phyloP scores from a whole-genome alignment of 2,329 filamentous ascomycete species.

The Microcera coccophila region DNA sequence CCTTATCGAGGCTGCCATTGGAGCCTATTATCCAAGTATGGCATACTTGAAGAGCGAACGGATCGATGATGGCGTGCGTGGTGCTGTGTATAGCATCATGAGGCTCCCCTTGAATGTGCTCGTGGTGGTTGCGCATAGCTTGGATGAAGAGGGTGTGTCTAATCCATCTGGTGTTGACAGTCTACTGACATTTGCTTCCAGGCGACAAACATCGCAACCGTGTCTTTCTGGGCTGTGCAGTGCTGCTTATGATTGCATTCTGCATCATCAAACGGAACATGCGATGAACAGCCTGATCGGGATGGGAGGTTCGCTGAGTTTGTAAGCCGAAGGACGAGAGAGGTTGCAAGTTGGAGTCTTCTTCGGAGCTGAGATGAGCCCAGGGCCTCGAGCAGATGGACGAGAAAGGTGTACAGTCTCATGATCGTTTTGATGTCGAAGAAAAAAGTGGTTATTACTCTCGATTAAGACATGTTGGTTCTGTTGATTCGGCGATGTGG shows the following conservation, averaged over 20 bases:
- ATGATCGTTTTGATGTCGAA: no score
- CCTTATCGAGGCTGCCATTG: slow-evolving; percentile 54
- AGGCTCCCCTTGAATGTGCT: slow-evolving; percentile 55
- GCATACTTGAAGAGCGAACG: slow-evolving; percentile 51
- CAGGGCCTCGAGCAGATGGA: no score
- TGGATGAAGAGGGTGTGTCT: slow-evolving; percentile 41
- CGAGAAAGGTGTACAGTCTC: no score
- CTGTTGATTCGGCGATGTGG: no score
- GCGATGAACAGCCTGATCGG: not conserved
- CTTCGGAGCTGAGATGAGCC: no score
- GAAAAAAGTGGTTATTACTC: no score
- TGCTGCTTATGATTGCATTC: slow-evolving; percentile 3
- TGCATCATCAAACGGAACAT: not conserved
- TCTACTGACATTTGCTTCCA: slow-evolving; percentile 7
- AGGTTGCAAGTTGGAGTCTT: no score
- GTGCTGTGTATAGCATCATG: slow-evolving; percentile 53
- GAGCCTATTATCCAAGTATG: slow-evolving; percentile 55
- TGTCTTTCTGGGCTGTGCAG: slow-evolving; percentile 23
- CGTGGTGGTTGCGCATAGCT: slow-evolving; percentile 44
- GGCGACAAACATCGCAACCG: slow-evolving; percentile 28
- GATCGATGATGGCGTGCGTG: slow-evolving; percentile 51
- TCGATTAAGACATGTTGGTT: no score
- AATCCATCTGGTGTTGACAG: not conserved
- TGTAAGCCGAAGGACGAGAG: no score
- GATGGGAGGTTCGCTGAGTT: no score